Percentiles rank a stretch among this genome's conserved stretches.
phyloP scores from a whole-genome alignment of 2,329 filamentous ascomycete species.

The Ophiocordyceps camponoti-saundersi region DNA sequence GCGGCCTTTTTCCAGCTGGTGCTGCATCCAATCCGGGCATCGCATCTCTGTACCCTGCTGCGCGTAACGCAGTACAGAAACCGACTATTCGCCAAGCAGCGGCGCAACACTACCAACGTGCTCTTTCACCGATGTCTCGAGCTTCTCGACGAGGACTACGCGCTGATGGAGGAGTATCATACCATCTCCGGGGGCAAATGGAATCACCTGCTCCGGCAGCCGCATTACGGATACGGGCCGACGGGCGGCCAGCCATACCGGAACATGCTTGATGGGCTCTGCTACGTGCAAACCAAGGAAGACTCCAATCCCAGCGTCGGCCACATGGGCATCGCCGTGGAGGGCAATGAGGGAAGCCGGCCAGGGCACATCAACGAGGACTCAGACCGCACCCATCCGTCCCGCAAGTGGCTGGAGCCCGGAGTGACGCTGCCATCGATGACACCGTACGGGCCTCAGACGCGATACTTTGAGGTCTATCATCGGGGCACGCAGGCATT shows the following conservation, averaged over 20 bases:
- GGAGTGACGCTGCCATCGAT: conserved; percentile 14
- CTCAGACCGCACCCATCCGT: conserved; percentile 30
- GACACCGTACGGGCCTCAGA: conserved; percentile 13
- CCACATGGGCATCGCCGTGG: conserved; percentile 15
- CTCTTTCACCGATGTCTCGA: conserved; percentile 27
- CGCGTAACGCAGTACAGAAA: conserved; percentile 30
- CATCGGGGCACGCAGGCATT: conserved; percentile 14
- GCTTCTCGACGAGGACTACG: conserved; percentile 34
- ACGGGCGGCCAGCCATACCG: conserved; percentile 21
- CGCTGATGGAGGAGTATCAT: conserved; percentile 33
- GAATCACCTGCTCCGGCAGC: conserved; percentile 35
- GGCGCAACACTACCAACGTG: conserved; percentile 37
- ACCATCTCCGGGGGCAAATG: conserved; percentile 33
- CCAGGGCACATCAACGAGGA: conserved; percentile 31
- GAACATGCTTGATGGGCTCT: conserved; percentile 36
- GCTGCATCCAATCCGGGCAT: conserved; percentile 41
- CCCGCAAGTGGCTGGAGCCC: conserved; percentile 12
- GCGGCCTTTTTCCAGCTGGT: conserved; percentile 44
- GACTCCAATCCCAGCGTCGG: conserved; percentile 27
- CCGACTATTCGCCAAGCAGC: conserved; percentile 35
- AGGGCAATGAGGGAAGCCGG: conserved; percentile 16
- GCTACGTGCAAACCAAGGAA: conserved; percentile 33
- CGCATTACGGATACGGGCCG: conserved; percentile 25
- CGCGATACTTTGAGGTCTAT: conserved; percentile 18
- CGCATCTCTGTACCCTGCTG: conserved; percentile 32